Base-by-base conservation (phyloP, 2,329 filamentous ascomycete genomes). In the Neopestalotiopsis sp. region DNA sequence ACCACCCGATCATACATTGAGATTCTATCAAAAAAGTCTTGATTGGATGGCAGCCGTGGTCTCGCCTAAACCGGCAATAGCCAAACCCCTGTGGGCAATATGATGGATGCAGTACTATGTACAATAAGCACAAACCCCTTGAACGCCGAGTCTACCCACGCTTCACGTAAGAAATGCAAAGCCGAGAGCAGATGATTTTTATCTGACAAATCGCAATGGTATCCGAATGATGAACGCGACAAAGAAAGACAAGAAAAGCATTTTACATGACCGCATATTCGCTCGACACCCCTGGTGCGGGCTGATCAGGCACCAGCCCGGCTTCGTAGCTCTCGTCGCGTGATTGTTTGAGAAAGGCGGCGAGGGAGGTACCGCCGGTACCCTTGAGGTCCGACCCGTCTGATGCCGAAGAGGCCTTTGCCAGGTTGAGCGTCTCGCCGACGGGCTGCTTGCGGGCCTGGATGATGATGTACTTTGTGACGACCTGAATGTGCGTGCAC, bases 301-400 rank as follows among this genome's bases (percentile, higher is more conserved):
- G 14, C 14, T 56, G 20, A 10, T 56, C 63, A 38, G 28, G 63
- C 30, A 58, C 24, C 9, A 30, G 52, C 52, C 67, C 60, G 34
- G 68, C 67, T 24, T 61, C 76, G 9, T 49, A 77, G 10, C 95
- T 98, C 84, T 97, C 95, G 77, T 98, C 94, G 20, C 95, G 85
- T 3, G 93, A 91, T 80, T 97, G 93, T 80, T 94, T 97, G 71
- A 98, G 80, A 79, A 98, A 98, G 0, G 95, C 94, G 68, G 98
- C 92, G 66, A 98, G 80, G 0, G 91, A 90, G 0, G 95, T 98
- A 0, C 95, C 95, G 2, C 95, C 95, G 0, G 95, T 98, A 0
- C 95, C 95, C 0, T 91, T 91, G 57, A 97, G 82, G 71, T 92
- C 81, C 24, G 64, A 75, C 24, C 69, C 69, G 67, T 56, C 14